phyloP scores from a whole-genome alignment of 2,329 filamentous ascomycete species.

The Calycina herbarum region DNA sequence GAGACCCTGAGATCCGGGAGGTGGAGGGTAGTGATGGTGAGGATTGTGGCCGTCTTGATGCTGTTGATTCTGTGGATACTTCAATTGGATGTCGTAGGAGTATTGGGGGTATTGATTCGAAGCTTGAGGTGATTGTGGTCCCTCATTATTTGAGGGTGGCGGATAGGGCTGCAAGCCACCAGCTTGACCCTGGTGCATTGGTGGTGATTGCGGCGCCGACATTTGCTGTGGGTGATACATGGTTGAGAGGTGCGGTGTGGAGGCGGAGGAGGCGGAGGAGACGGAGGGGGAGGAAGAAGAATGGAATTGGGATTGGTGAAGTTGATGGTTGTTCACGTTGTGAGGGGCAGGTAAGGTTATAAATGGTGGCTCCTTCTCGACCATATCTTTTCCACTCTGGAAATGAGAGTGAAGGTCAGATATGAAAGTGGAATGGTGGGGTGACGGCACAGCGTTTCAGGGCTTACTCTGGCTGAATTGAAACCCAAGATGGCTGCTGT shows the following conservation, averaged over 20 bases:
- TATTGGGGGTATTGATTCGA: conserved; percentile 28
- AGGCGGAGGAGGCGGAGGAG: background rate
- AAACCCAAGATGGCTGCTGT: conserved; percentile 10
- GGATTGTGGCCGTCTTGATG: conserved; percentile 14
- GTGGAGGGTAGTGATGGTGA: conserved; percentile 21
- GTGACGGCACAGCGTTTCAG: conserved; percentile 23
- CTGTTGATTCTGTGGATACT: conserved; percentile 25
- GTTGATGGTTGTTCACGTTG: conserved; percentile 12
- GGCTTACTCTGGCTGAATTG: conserved; percentile 26
- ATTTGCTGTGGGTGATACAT: conserved; percentile 20
- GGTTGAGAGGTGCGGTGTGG: conserved; percentile 4
- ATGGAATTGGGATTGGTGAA: conserved; percentile 6
- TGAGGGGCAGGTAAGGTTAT: conserved; percentile 13
- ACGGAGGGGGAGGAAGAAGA: background rate
- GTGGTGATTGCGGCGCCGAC: conserved; percentile 14
- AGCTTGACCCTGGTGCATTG: conserved; percentile 10
- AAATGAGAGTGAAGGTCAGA: background rate
- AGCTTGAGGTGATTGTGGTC: conserved; percentile 20
- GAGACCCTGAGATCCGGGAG: conserved; percentile 15
- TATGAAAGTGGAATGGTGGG: conserved; percentile 20
- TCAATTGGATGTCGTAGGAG: conserved; percentile 30
- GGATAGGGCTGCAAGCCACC: conserved; percentile 17
- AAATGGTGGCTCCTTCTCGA: conserved; percentile 17
- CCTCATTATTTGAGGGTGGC: conserved; percentile 19
- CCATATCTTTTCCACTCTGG: conserved; percentile 19